A percentile compares a stretch with the other conserved stretches of the same genome.
Conservation (phyloP, 73 alveolate genomes). For the Paramecium primaurelia region DNA sequence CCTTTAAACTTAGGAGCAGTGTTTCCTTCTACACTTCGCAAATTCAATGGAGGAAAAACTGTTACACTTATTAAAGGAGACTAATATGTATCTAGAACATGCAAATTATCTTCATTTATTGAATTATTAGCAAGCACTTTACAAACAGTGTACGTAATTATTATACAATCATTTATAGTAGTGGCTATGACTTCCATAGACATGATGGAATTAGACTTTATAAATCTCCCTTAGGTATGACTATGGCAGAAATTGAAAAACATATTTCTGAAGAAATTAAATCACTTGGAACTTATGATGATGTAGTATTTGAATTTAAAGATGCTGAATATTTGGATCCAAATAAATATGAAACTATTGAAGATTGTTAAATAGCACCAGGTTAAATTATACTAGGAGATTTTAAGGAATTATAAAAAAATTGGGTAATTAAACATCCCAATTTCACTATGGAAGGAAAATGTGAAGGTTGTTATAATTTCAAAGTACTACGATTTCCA, state of each 20-base stretch:
- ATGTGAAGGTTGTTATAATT: conserved; percentile 71
- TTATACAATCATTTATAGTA: background rate
- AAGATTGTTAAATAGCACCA: conserved; percentile 46
- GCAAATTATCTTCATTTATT: background rate
- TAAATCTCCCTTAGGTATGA: background rate
- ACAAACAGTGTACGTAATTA: conserved; percentile 14
- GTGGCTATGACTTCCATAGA: background rate
- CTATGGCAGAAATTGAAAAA: background rate
- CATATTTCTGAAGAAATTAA: conserved; percentile 7
- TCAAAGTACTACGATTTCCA: conserved; percentile 45
- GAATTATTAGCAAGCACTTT: background rate
- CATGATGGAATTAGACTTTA: conserved; percentile 1
- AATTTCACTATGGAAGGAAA: conserved; percentile 52
- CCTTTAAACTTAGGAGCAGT: background rate
- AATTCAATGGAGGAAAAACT: background rate
- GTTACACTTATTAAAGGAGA: background rate
- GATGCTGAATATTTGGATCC: conserved; percentile 42
- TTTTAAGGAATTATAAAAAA: conserved; percentile 17
- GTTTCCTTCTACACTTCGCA: conserved; percentile 10
- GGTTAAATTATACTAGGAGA: conserved; percentile 21
- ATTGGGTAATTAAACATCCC: conserved; percentile 66
- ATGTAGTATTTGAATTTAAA: background rate
- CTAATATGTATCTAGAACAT: background rate
- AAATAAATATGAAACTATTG: conserved; percentile 31
- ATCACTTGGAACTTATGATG: background rate